Conservation (phyloP, 441 rosid genomes). For the Breynia disticha region DNA sequence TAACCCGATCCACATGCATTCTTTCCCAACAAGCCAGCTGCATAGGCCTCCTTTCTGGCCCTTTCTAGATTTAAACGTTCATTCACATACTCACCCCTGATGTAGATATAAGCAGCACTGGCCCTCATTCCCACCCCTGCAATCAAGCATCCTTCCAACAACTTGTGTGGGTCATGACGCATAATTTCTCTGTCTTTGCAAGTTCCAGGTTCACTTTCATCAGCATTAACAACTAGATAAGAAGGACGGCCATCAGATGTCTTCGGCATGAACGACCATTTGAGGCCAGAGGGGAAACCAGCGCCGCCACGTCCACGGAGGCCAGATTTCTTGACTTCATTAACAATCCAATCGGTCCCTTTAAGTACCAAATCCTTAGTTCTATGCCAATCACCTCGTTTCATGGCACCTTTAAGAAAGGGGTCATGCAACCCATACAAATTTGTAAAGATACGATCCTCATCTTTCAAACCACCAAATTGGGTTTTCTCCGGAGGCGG, state of each 20-base stretch:
- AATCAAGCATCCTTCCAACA: conserved; percentile 95
- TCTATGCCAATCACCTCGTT: conserved; percentile 92
- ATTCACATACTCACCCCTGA: conserved; percentile 96
- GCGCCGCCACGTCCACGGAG: conserved; percentile 99
- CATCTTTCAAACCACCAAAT: conserved; percentile 94
- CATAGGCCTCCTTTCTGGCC: conserved; percentile 92
- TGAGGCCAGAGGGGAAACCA: conserved; percentile 95
- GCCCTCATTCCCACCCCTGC: conserved; percentile 99
- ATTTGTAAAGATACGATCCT: conserved; percentile 90
- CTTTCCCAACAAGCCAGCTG: conserved; percentile 83
- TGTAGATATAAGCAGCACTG: conserved; percentile 89
- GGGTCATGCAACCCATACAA: conserved; percentile 88
- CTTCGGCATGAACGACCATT: conserved; percentile 99
- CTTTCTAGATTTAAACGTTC: conserved; percentile 72
- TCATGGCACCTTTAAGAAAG: conserved; percentile 92
- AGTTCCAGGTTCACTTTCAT: conserved; percentile 99
- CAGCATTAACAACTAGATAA: conserved; percentile 94
- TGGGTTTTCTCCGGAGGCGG: conserved; percentile 98
- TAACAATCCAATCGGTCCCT: conserved; percentile 97
- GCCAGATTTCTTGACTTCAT: conserved; percentile 90
- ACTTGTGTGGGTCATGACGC: conserved; percentile 97
- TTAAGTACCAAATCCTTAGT: conserved; percentile 95
- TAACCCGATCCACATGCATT: conserved; percentile 99
- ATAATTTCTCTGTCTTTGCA: conserved; percentile 98
- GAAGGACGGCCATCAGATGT: conserved; percentile 98